Evolutionary conservation across 345 rosid species (phyloP).

Genomic region (Camelina hispida): DNA sequence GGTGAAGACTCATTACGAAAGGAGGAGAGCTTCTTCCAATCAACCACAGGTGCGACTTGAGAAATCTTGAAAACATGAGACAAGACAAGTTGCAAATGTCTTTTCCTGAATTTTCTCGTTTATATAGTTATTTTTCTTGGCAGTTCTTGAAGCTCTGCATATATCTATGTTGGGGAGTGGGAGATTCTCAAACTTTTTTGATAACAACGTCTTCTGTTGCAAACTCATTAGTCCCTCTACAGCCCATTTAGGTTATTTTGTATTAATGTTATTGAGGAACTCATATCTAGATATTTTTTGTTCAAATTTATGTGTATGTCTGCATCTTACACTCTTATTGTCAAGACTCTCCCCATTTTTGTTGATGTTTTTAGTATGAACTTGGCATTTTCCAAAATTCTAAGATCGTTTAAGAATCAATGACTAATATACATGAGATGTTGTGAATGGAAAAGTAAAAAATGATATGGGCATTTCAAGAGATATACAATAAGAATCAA

Average conservation of each 20-base stretch:
- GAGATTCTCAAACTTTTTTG: slow-evolving; percentile 32
- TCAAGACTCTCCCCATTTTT: background rate
- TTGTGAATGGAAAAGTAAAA: no score
- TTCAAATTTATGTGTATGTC: slow-evolving; percentile 12
- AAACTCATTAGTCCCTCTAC: slow-evolving; percentile 12
- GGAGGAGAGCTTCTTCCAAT: slow-evolving; percentile 32
- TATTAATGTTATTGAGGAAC: background rate
- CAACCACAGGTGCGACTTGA: slow-evolving; percentile 32
- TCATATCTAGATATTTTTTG: slow-evolving; percentile 19
- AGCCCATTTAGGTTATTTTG: slow-evolving; percentile 7
- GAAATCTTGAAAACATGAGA: slow-evolving; percentile 9
- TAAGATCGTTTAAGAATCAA: background rate
- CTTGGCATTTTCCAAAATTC: background rate
- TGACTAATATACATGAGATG: no score
- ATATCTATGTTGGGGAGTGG: slow-evolving; percentile 23
- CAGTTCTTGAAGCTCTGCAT: slow-evolving; percentile 31
- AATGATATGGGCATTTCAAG: background rate
- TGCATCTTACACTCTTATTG: slow-evolving; percentile 6
- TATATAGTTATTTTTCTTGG: slow-evolving; percentile 4
- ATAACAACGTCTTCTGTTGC: slow-evolving; percentile 27
- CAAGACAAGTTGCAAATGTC: slow-evolving; percentile 12
- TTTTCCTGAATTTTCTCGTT: background rate
- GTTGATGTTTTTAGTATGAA: slow-evolving; percentile 1
- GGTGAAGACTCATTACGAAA: slow-evolving; percentile 23
- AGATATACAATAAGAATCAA: slow-evolving; percentile 27